These are phyloP conservation scores for Galeopsis tetrahit DNA, from an alignment of 257 asterid genomes.

Conservation along the genomic window DNA sequence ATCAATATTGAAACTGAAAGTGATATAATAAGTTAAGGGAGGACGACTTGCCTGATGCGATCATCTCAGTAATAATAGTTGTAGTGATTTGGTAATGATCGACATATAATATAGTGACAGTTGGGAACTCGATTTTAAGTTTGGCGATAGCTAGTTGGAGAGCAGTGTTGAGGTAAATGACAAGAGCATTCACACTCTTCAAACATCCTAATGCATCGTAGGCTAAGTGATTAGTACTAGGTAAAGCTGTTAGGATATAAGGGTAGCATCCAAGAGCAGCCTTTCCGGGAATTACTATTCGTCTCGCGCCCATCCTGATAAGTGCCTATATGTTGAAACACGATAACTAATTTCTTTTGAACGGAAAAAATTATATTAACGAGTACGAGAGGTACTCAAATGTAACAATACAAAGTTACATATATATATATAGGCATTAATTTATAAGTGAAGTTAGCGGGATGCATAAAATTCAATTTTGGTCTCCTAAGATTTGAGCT, in stretches of 20 bases:
- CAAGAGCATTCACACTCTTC: slow-evolving; percentile 21
- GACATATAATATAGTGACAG: neutral
- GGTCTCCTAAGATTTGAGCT: too few species aligned
- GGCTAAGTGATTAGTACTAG: neutral
- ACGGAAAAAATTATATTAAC: too few species aligned
- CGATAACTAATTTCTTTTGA: too few species aligned
- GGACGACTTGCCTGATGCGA: neutral
- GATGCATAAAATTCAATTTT: too few species aligned
- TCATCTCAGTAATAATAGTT: neutral
- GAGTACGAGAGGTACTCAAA: too few species aligned
- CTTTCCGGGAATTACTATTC: slow-evolving; percentile 24
- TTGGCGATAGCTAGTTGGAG: neutral
- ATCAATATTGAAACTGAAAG: too few species aligned
- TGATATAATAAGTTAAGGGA: too few species aligned
- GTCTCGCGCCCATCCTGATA: slow-evolving; percentile 39
- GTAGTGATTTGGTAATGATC: neutral
- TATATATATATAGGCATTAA: too few species aligned
- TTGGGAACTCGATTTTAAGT: neutral
- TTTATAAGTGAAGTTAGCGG: too few species aligned
- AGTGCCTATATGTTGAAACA: slow-evolving; percentile 10
- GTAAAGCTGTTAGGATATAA: slow-evolving; percentile 29
- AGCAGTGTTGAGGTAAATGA: neutral
- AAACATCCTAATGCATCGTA: slow-evolving; percentile 37
- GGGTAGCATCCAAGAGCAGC: slow-evolving; percentile 36
- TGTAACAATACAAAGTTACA: too few species aligned